phyloP scores from a whole-genome alignment of 2,329 filamentous ascomycete species.

The Corinectria fuckeliana region DNA sequence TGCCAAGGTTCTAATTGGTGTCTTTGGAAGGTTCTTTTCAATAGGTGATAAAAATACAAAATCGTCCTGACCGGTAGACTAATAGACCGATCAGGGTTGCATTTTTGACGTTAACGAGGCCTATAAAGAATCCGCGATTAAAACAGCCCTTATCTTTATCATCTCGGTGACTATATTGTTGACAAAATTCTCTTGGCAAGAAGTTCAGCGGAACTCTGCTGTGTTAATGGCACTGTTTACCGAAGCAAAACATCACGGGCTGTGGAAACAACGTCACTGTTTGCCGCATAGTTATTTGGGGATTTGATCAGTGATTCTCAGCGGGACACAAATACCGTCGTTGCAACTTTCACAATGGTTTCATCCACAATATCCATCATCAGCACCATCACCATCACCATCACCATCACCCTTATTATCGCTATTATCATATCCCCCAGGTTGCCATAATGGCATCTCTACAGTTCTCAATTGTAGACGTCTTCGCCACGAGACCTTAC shows the following conservation, averaged over 20 bases:
- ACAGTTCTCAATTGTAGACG: slow-evolving; percentile 21
- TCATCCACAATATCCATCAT: background rate
- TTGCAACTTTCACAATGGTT: background rate
- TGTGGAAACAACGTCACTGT: background rate
- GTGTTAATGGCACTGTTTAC: too few relatives aligned
- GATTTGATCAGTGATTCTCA: background rate
- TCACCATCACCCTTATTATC: too few relatives aligned
- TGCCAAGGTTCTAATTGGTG: background rate
- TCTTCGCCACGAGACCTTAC: slow-evolving; percentile 27
- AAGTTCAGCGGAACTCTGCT: background rate
- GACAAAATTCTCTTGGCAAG: background rate
- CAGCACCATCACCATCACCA: too few relatives aligned
- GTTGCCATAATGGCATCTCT: background rate
- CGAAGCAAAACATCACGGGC: background rate
- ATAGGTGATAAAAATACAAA: background rate
- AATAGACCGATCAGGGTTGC: background rate
- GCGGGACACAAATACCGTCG: background rate
- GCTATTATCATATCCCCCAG: too few relatives aligned
- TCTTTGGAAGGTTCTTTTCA: background rate
- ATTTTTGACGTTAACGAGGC: too few relatives aligned
- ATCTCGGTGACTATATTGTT: too few relatives aligned
- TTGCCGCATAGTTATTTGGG: too few relatives aligned
- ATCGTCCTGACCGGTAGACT: background rate
- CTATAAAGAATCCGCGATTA: too few relatives aligned
- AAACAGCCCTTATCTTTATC: too few relatives aligned